Conservation (phyloP, 78 protist species). For the Tieghemostelium lacteum region DNA sequence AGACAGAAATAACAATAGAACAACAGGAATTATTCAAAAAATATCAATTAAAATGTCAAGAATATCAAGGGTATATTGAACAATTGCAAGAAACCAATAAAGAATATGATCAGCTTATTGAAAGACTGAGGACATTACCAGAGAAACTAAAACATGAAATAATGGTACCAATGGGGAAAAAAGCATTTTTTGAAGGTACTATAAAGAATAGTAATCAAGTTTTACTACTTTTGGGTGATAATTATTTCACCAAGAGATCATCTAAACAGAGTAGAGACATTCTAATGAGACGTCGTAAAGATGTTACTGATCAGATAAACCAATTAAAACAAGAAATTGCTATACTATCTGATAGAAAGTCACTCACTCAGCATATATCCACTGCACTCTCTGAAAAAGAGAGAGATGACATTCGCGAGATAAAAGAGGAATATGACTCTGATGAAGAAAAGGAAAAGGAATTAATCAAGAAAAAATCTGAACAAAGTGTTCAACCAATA, state of each 20-base stretch:
- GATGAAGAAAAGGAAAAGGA: conserved; percentile 34
- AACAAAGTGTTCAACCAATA: background rate
- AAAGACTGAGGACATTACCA: conserved; percentile 3
- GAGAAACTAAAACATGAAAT: conserved; percentile 29
- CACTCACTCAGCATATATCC: conserved; percentile 26
- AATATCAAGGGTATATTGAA: conserved; percentile 8
- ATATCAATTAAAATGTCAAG: background rate
- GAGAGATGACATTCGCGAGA: conserved; percentile 33
- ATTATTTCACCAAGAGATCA: conserved; percentile 58
- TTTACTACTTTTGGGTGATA: conserved; percentile 40
- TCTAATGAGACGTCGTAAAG: conserved; percentile 27
- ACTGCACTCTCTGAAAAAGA: conserved; percentile 14
- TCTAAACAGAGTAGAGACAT: conserved; percentile 49
- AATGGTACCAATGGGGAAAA: conserved; percentile 54
- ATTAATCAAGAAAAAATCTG: background rate
- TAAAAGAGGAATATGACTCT: conserved; percentile 66
- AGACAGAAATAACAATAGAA: too few species aligned
- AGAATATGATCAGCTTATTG: conserved; percentile 11
- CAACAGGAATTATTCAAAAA: background rate
- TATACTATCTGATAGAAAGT: background rate
- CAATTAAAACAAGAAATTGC: background rate
- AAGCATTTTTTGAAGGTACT: conserved; percentile 59
- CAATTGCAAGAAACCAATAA: conserved; percentile 25
- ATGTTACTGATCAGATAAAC: conserved; percentile 4
- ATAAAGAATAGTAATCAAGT: conserved; percentile 22